These are phyloP conservation scores for Phytophthora macrochlamydospora DNA, from an alignment of 352 stramenopile species.

Conservation along the genomic window DNA sequence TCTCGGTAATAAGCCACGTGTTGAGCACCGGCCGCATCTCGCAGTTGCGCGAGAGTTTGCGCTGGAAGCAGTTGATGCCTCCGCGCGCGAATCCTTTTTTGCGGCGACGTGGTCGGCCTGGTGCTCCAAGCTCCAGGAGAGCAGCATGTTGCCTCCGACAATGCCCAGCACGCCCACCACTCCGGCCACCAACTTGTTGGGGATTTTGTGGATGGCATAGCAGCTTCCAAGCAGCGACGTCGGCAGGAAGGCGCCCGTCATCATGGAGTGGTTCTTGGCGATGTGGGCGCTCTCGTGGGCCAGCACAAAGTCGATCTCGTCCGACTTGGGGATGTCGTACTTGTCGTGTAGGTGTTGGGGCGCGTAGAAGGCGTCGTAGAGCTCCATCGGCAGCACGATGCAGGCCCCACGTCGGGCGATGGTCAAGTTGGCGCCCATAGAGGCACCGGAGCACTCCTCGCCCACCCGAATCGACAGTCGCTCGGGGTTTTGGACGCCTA, in stretches of 20 bases:
- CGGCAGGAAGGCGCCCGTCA: constrained; percentile 64
- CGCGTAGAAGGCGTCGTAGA: constrained; percentile 85
- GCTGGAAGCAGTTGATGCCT: constrained; percentile 80
- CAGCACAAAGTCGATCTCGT: constrained; percentile 86
- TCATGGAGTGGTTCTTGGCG: constrained; percentile 78
- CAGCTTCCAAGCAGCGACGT: constrained; percentile 62
- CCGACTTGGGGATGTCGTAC: constrained; percentile 63
- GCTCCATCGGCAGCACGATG: constrained; percentile 72
- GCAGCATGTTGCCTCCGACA: constrained; percentile 57
- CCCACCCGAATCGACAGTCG: constrained; percentile 71
- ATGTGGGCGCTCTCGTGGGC: constrained; percentile 86
- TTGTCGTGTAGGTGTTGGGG: constrained; percentile 44
- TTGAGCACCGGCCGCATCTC: constrained; percentile 63
- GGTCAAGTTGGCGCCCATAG: constrained; percentile 67
- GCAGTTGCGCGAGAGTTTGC: constrained; percentile 77
- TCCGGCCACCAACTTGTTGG: constrained; percentile 72
- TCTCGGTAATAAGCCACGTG: constrained; percentile 74
- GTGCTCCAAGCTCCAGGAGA: constrained; percentile 84
- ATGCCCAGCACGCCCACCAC: constrained; percentile 52
- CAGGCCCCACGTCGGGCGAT: constrained; percentile 59
- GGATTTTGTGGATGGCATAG: constrained; percentile 65
- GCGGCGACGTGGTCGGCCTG: constrained; percentile 80
- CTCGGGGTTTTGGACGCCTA: constrained; percentile 74
- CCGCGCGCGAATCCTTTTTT: constrained; percentile 67
- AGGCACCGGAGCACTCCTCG: constrained; percentile 63